phyloP scores from a whole-genome alignment of 805 yeast species.

The Saccharomycopsis fermentans region DNA sequence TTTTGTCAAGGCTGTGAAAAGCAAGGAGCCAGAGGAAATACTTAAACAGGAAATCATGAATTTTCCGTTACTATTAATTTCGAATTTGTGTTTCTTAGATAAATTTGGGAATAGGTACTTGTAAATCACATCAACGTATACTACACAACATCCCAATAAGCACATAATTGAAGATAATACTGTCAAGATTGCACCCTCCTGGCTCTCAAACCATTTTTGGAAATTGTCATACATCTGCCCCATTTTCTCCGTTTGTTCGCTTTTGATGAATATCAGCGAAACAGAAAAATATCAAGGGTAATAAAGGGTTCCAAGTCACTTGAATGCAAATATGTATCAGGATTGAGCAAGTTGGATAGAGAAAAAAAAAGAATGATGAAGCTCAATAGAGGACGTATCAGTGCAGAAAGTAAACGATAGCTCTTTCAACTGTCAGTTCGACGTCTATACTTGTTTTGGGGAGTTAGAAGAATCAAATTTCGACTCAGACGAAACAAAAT shows the following conservation, averaged over 20 bases:
- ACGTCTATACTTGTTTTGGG: no score
- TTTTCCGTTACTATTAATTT: constrained; percentile 45
- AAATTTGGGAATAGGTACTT: constrained; percentile 31
- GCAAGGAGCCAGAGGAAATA: constrained; percentile 71
- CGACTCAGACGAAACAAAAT: no score
- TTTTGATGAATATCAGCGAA: no score
- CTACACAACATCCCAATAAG: constrained; percentile 56
- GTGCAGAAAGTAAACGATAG: no score
- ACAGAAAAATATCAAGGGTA: no score
- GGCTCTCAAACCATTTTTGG: constrained; percentile 4
- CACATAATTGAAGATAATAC: constrained; percentile 47
- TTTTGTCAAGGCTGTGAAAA: constrained; percentile 67
- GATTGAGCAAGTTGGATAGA: no score
- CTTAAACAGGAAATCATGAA: constrained; percentile 70
- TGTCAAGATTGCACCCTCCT: constrained; percentile 57
- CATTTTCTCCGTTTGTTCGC: not conserved
- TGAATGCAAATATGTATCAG: no score
- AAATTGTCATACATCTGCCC: constrained; percentile 8
- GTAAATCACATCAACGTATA: constrained; percentile 51
- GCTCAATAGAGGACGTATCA: no score
- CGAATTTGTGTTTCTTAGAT: constrained; percentile 34
- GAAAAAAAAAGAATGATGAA: no score
- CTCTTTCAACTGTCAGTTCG: no score
- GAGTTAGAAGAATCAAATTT: no score
- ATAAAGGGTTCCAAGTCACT: no score